phyloP scores from a whole-genome alignment of 2,329 filamentous ascomycete genomes.

The Hymenoscyphus infarciens region DNA sequence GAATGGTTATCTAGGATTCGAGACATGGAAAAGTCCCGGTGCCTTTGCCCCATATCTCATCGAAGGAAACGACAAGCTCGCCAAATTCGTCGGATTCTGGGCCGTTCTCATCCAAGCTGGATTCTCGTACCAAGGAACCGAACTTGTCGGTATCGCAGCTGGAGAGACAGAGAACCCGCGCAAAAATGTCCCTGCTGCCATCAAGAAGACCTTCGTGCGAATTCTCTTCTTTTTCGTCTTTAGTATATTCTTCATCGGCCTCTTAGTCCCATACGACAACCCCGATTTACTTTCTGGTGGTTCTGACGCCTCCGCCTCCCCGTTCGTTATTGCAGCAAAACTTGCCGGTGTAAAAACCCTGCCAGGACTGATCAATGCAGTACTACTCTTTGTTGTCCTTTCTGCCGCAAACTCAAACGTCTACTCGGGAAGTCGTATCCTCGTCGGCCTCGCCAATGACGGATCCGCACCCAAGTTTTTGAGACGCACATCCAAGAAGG shows the following conservation, averaged over 20 bases:
- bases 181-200: slow-evolving; percentile 68
- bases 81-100: slow-evolving; percentile 68
- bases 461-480: slow-evolving; percentile 60
- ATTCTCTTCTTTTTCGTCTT: slow-evolving; percentile 66
- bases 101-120: slow-evolving; percentile 63
- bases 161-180: slow-evolving; percentile 71
- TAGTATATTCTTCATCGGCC: slow-evolving; percentile 66
- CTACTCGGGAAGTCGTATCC: slow-evolving; percentile 66
- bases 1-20: slow-evolving; percentile 70
- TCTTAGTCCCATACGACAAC: slow-evolving; percentile 64
- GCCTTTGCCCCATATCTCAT: slow-evolving; percentile 62
- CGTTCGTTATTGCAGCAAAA: slow-evolving; percentile 58
- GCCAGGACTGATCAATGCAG: slow-evolving; percentile 70
- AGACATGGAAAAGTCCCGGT: slow-evolving; percentile 66
- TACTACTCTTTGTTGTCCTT: slow-evolving; percentile 73
- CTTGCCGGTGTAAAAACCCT: slow-evolving; percentile 62
- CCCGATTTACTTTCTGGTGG: slow-evolving; percentile 47
- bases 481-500: slow-evolving; percentile 54
- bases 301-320: slow-evolving; percentile 57
- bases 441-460: slow-evolving; percentile 63
- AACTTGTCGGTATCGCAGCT: slow-evolving; percentile 74
- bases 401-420: slow-evolving; percentile 76
- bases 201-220: slow-evolving; percentile 71
- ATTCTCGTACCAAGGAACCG: slow-evolving; percentile 70
- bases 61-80: slow-evolving; percentile 43